phyloP scores from a whole-genome alignment of 306 rosid species.

The Prunus dulcis region DNA sequence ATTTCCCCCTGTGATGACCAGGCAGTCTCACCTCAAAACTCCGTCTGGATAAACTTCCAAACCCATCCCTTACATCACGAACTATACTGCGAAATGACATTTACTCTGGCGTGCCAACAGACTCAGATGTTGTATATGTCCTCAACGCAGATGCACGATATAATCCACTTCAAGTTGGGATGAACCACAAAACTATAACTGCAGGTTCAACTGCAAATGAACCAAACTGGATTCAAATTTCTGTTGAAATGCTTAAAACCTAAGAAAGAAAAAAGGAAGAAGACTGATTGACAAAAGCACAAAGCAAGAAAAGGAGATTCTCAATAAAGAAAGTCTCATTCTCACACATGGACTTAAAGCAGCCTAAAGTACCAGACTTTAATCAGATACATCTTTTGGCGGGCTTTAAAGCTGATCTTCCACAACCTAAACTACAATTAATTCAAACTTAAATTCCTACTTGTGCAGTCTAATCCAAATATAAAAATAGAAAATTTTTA shows the following conservation, averaged over 20 bases:
- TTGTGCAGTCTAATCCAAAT: conserved; percentile 17
- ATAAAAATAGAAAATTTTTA: not conserved
- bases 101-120: conserved; percentile 29
- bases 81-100: conserved; percentile 96
- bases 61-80: conserved; percentile 80
- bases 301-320: conserved; percentile 57
- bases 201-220: conserved; percentile 49
- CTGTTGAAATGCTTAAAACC: conserved; percentile 37
- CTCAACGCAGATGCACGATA: conserved; percentile 18
- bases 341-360: conserved; percentile 63
- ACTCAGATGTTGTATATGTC: conserved; percentile 27
- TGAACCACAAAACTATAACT: conserved; percentile 14
- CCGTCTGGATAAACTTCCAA: conserved; percentile 84
- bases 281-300: conserved; percentile 59
- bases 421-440: conserved; percentile 15
- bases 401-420: conserved; percentile 26
- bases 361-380: conserved; percentile 45
- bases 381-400: conserved; percentile 45
- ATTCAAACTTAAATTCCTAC: conserved; percentile 21
- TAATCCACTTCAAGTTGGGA: conserved; percentile 23
- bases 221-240: conserved; percentile 40
- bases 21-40: conserved; percentile 79
- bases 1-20: conserved; percentile 66
- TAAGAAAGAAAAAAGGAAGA: conserved; percentile 52
- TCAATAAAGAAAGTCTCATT: conserved; percentile 45